Conservation (phyloP, 2,329 filamentous ascomycete genomes). For the Zymoseptoria pseudotritici region DNA sequence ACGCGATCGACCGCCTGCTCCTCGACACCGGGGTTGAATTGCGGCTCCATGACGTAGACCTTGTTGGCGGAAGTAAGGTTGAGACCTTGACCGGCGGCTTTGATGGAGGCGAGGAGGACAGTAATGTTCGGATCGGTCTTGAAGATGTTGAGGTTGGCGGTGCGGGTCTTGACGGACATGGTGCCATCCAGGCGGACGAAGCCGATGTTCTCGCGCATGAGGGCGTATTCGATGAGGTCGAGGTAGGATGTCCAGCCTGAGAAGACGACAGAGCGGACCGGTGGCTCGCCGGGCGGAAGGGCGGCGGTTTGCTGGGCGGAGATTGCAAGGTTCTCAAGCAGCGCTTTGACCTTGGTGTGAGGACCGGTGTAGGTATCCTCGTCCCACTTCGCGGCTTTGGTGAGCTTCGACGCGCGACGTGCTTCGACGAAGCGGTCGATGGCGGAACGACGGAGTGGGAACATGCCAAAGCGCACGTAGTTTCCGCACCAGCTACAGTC, state of each 20-base stretch:
- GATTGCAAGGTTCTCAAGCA: constrained; percentile 65
- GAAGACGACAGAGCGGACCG: constrained; percentile 80
- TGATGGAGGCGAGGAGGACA: constrained; percentile 86
- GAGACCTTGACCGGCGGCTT: constrained; percentile 81
- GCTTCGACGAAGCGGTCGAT: constrained; percentile 42
- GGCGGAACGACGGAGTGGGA: constrained; percentile 58
- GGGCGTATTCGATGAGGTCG: constrained; percentile 79
- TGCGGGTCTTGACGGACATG: constrained; percentile 70
- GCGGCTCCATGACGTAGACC: constrained; percentile 96
- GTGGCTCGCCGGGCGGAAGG: constrained; percentile 55
- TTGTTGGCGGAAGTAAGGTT: constrained; percentile 80
- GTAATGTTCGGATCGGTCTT: constrained; percentile 62
- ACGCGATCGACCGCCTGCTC: constrained; percentile 92
- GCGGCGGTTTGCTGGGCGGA: constrained; percentile 56
- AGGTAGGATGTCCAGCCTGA: constrained; percentile 94
- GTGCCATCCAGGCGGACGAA: constrained; percentile 83
- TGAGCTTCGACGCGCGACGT: constrained; percentile 34
- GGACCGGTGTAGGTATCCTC: constrained; percentile 70
- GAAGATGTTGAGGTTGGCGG: constrained; percentile 69
- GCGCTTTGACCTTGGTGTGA: constrained; percentile 81
- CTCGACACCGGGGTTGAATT: constrained; percentile 93
- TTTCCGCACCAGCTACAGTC: constrained; percentile 63
- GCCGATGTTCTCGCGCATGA: constrained; percentile 58
- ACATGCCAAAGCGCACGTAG: constrained; percentile 56
- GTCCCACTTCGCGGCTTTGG: constrained; percentile 50